Evolutionary conservation across 75 land plant species (phyloP).

Genomic region (Sequoiadendron giganteum): DNA sequence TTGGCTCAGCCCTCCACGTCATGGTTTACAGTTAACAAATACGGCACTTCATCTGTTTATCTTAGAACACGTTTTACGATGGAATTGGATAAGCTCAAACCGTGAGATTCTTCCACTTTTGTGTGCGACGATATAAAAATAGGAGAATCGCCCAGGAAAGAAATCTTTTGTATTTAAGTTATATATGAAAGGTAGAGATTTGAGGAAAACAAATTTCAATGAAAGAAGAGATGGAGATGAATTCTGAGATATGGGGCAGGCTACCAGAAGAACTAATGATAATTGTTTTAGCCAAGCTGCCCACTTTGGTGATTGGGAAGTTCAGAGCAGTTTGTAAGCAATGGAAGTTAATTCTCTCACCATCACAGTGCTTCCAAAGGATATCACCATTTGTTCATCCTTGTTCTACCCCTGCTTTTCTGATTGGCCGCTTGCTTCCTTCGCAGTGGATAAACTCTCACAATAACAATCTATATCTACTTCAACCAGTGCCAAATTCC

Average conservation of each 20-base stretch:
- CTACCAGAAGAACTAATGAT: not conserved
- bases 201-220: not conserved
- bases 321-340: not conserved
- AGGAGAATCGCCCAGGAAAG: not conserved
- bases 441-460: not conserved
- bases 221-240: not conserved
- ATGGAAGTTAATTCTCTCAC: not conserved
- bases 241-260: slow-evolving; percentile 1
- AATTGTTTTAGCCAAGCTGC: not conserved
- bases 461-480: not conserved
- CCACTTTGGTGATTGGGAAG: not conserved
- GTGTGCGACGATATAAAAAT: no score
- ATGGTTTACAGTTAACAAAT: no score
- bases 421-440: not conserved
- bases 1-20: no score
- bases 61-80: no score
- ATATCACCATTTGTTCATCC: not conserved
- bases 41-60: no score
- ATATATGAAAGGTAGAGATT: no score
- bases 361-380: not conserved
- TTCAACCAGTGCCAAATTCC: not conserved
- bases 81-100: not conserved
- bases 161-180: no score
- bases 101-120: not conserved
- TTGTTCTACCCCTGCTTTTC: not conserved